A percentile compares a stretch with the other conserved stretches of the same genome.
phyloP scores from a whole-genome alignment of 345 rosid species.

The Salix caprea region DNA sequence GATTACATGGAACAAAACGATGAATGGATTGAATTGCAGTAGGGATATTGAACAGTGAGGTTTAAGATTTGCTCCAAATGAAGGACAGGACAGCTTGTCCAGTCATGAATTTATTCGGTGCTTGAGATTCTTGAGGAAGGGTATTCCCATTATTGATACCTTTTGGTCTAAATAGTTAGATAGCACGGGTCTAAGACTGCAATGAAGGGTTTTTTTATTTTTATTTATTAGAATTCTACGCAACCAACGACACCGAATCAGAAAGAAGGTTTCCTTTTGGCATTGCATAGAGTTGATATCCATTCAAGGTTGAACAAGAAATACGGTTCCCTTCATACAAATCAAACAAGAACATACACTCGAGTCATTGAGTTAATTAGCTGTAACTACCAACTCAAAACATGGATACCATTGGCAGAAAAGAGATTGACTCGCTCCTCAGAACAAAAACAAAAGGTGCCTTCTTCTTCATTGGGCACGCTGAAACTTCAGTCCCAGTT shows the following conservation, averaged over 20 bases:
- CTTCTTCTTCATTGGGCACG: too few relatives aligned
- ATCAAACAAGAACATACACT: background rate
- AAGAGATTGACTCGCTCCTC: background rate
- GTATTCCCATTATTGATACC: too few relatives aligned
- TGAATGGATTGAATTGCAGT: background rate
- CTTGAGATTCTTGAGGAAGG: too few relatives aligned
- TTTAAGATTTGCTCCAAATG: background rate
- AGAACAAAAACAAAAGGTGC: too few relatives aligned
- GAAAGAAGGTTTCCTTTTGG: background rate
- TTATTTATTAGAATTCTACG: too few relatives aligned
- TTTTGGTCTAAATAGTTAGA: too few relatives aligned
- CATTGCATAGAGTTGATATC: background rate
- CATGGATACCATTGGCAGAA: background rate
- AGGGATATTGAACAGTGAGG: background rate
- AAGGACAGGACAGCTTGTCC: too few relatives aligned
- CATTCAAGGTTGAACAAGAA: background rate
- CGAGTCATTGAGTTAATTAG: background rate
- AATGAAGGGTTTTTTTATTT: too few relatives aligned
- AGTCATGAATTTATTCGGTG: too few relatives aligned
- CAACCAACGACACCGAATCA: background rate
- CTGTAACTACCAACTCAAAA: background rate
- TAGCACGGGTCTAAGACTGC: too few relatives aligned
- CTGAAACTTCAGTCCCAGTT: too few relatives aligned
- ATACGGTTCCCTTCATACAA: background rate
- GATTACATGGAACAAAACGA: background rate